Percentiles rank a stretch among this genome's conserved stretches.
Conservation (phyloP, 2,329 filamentous ascomycete genomes). For the Aspergillus felis region DNA sequence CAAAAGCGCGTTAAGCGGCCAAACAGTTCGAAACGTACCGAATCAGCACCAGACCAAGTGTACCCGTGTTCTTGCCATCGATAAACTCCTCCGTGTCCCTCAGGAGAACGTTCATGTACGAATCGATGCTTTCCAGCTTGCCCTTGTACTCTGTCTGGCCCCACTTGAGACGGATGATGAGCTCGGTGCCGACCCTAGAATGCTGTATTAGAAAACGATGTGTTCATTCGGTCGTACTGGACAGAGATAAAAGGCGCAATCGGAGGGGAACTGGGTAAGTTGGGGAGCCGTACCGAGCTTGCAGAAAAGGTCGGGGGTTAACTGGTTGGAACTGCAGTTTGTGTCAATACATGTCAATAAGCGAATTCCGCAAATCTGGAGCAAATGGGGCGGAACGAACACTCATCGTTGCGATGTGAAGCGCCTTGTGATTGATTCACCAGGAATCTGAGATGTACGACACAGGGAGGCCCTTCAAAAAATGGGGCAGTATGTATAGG, state of each 20-base stretch:
- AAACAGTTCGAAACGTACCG: conserved; percentile 51
- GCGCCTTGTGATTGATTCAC: conserved; percentile 4
- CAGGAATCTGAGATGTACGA: conserved; percentile 3
- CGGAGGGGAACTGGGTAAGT: neutral
- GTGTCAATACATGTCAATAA: conserved; percentile 15
- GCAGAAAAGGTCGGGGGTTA: conserved; percentile 95
- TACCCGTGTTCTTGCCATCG: conserved; percentile 77
- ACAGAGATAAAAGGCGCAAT: neutral
- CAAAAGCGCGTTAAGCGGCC: too few relatives aligned
- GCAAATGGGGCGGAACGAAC: conserved; percentile 18
- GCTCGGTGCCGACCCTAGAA: conserved; percentile 76
- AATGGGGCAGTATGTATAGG: neutral
- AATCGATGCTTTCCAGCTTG: conserved; percentile 85
- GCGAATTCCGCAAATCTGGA: conserved; percentile 25
- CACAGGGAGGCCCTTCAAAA: neutral
- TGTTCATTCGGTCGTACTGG: neutral
- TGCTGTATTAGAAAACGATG: conserved; percentile 9
- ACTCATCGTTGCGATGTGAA: conserved; percentile 27
- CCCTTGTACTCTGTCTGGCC: conserved; percentile 97
- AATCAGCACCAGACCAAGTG: conserved; percentile 87
- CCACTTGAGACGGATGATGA: conserved; percentile 95
- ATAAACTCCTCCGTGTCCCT: conserved; percentile 89
- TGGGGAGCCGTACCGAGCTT: conserved; percentile 67
- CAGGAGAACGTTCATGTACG: conserved; percentile 98
- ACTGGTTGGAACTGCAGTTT: conserved; percentile 74